Conservation (phyloP, 2,329 filamentous ascomycete species). For the Purpureocillium lavendulum region DNA sequence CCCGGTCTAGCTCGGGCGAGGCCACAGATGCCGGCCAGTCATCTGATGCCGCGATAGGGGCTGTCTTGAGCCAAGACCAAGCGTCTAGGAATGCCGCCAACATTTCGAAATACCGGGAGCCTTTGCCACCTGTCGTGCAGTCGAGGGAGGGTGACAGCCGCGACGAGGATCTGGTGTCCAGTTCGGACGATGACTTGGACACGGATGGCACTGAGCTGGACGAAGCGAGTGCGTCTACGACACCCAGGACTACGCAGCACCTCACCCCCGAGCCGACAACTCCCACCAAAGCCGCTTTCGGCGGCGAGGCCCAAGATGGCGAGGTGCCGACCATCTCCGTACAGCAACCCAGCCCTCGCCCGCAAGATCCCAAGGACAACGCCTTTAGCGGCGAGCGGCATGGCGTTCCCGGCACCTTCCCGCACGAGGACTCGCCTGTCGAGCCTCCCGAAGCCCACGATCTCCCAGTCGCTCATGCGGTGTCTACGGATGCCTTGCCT, state of each 20-base stretch:
- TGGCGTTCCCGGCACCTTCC: constrained; percentile 51
- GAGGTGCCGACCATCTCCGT: constrained; percentile 35
- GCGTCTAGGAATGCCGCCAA: constrained; percentile 45
- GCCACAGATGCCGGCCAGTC: constrained; percentile 35
- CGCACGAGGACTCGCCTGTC: constrained; percentile 25
- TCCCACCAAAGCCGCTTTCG: background rate
- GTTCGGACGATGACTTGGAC: constrained; percentile 22
- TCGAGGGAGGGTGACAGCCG: constrained; percentile 60
- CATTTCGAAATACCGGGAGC: constrained; percentile 50
- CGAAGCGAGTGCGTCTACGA: constrained; percentile 5
- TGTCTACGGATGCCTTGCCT: background rate
- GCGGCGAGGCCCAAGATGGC: background rate
- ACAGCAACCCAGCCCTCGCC: constrained; percentile 32
- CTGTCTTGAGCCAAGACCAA: constrained; percentile 46
- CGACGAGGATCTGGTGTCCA: constrained; percentile 43
- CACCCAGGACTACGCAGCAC: background rate
- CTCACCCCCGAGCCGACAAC: background rate
- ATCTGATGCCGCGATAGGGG: constrained; percentile 50
- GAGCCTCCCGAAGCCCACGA: constrained; percentile 2
- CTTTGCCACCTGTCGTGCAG: constrained; percentile 62
- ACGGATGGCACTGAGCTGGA: constrained; percentile 8
- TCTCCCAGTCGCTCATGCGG: constrained; percentile 1
- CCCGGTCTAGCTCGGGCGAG: constrained; percentile 11
- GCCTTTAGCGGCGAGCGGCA: constrained; percentile 13
- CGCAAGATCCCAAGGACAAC: constrained; percentile 5